A percentile compares a stretch with the other conserved stretches of the same genome.
Evolutionary conservation across 2,329 filamentous ascomycete genomes (phyloP).

Genomic region (Ascochyta koolunga): DNA sequence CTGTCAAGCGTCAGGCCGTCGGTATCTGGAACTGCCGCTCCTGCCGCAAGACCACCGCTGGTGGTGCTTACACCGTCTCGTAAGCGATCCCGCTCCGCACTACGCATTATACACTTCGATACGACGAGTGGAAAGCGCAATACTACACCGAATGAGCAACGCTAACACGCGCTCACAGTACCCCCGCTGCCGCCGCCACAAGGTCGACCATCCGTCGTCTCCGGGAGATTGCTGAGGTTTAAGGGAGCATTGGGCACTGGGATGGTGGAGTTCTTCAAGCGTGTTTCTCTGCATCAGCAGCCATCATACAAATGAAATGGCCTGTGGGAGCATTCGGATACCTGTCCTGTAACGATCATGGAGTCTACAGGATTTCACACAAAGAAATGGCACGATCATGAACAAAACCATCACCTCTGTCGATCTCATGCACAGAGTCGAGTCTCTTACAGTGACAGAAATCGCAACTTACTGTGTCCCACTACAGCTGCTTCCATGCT

Average conservation of each 20-base stretch:
- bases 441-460: constrained; percentile 18
- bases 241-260: constrained; percentile 51
- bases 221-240: constrained; percentile 96
- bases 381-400: constrained; percentile 47
- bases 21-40: constrained; percentile 97
- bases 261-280: constrained; percentile 44
- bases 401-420: constrained; percentile 19
- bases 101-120: neutral
- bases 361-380: constrained; percentile 43
- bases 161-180: constrained; percentile 62
- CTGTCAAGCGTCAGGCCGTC: constrained; percentile 85
- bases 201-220: constrained; percentile 96
- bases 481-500: no score
- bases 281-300: constrained; percentile 44
- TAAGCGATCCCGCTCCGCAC: constrained; percentile 59
- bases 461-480: neutral
- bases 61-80: constrained; percentile 95
- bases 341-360: constrained; percentile 45
- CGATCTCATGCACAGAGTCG: neutral
- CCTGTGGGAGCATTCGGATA: constrained; percentile 39
- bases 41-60: constrained; percentile 92
- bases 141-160: constrained; percentile 3
- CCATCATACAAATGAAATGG: constrained; percentile 37
- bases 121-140: neutral
- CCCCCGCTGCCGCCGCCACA: constrained; percentile 90